Conservation (phyloP, 345 rosid genomes). For the Boechera divaricarpa region DNA sequence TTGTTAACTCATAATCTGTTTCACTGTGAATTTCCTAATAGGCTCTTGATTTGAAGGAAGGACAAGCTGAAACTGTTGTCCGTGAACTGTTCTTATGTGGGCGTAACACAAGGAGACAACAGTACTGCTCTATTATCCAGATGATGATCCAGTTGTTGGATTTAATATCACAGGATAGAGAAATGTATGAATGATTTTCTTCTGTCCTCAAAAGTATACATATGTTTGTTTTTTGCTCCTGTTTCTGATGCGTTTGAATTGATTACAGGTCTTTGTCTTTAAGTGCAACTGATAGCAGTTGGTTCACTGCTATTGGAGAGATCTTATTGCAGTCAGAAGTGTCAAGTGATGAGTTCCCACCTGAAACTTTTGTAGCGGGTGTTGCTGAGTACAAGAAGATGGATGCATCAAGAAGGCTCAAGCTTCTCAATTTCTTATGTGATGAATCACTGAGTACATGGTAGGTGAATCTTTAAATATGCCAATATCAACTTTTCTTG, state of each 20-base stretch:
- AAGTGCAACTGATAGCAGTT: slow-evolving; percentile 52
- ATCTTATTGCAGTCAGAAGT: slow-evolving; percentile 47
- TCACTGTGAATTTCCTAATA: slow-evolving; percentile 32
- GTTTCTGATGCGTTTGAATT: slow-evolving; percentile 8
- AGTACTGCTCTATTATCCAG: slow-evolving; percentile 54
- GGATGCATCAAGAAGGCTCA: slow-evolving; percentile 50
- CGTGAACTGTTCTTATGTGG: slow-evolving; percentile 58
- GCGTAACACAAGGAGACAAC: slow-evolving; percentile 55
- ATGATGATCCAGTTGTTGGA: slow-evolving; percentile 61
- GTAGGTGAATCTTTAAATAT: slow-evolving; percentile 31
- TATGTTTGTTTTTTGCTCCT: neutral
- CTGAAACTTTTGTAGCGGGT: slow-evolving; percentile 45
- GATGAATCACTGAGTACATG: slow-evolving; percentile 56
- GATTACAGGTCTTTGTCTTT: slow-evolving; percentile 54
- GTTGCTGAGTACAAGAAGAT: slow-evolving; percentile 45
- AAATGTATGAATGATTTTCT: slow-evolving; percentile 50
- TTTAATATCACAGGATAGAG: slow-evolving; percentile 55
- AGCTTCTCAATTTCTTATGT: slow-evolving; percentile 55
- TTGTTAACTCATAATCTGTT: neutral
- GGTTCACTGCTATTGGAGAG: slow-evolving; percentile 60
- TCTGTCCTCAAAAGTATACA: neutral
- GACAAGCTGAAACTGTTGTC: slow-evolving; percentile 67
- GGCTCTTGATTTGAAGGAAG: slow-evolving; percentile 76
- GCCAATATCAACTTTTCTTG: slow-evolving; percentile 10
- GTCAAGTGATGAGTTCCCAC: slow-evolving; percentile 25